These are phyloP conservation scores for Inga leiocalycina DNA, from an alignment of 306 rosid species.

Conservation along the genomic window DNA sequence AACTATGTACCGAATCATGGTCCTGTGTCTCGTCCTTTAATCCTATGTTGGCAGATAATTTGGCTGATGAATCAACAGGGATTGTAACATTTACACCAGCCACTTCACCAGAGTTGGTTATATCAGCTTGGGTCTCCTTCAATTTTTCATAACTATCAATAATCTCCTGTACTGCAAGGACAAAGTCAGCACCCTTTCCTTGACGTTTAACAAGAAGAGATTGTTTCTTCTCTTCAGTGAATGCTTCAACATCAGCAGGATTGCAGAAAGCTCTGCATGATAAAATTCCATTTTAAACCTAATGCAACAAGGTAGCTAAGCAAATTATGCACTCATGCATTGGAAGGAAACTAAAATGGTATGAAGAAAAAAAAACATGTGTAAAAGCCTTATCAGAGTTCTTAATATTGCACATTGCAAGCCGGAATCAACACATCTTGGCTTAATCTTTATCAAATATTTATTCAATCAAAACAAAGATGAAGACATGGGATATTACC, in stretches of 20 bases:
- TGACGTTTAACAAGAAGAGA: constrained; percentile 84
- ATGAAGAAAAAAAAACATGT: constrained; percentile 2
- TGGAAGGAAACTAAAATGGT: constrained; percentile 15
- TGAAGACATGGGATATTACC: not conserved
- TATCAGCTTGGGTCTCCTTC: constrained; percentile 56
- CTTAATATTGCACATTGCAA: not conserved
- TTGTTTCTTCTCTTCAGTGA: constrained; percentile 97
- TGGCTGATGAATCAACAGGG: constrained; percentile 50
- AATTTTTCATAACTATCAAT: constrained; percentile 71
- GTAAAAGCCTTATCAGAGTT: not conserved
- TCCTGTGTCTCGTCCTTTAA: constrained; percentile 56
- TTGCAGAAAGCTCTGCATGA: constrained; percentile 90
- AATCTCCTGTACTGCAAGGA: constrained; percentile 90
- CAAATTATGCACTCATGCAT: constrained; percentile 11
- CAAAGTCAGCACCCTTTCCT: constrained; percentile 92
- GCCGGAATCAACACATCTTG: not conserved
- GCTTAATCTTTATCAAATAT: constrained; percentile 17
- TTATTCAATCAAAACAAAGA: constrained; percentile 22
- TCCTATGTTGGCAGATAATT: constrained; percentile 42
- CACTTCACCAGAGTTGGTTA: constrained; percentile 49
- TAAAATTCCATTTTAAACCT: constrained; percentile 42
- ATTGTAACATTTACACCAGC: constrained; percentile 47
- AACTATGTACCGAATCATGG: constrained; percentile 47
- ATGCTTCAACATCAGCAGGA: constrained; percentile 93
- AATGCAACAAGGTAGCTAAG: constrained; percentile 29